Base-by-base conservation (phyloP, 176 grass and related monocot genomes). In the Oryza glaberrima region DNA sequence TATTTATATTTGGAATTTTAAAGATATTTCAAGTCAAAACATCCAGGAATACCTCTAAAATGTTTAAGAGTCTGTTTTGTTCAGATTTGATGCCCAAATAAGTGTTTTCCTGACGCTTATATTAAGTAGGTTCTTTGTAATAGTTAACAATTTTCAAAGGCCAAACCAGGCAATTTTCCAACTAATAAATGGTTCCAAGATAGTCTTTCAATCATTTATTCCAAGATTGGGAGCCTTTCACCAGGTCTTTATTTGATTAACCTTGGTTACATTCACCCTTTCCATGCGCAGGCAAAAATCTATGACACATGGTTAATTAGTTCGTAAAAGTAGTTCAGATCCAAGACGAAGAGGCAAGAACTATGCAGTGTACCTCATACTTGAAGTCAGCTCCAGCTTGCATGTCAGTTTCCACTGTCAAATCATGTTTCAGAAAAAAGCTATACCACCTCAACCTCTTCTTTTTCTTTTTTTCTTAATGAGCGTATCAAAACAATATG, bases 341-440 rank as follows among this genome's bases (percentile, higher is more conserved):
- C 30, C 26, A 65, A 15, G 7, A 15, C 1, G 64, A 73, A 16
- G 76, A 80, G 60, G 0, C 61, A 44, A 40, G n/a, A 79, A 65
- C 61, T 67, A 35, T 15, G 58, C 12, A 41, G 7, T 13, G 10
- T 84, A 94, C 89, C 92, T 91, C 84, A 38, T 91, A 94, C 67
- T 72, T 91, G 86, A 84, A 86, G 66, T 85, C 67, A 15, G 92
- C 83, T 23, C 92, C 92, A 38, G 92, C 89, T 91, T 94, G 89
- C 84, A 94, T 72, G 69, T 89, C 89, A 23, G 92, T 94, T 86
- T 91, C 83, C 86, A 94, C 92, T 94, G 89, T 66, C 20, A 82
- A 84, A 72, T 63, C 68, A 91, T 36, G 25, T 25, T 84, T 69
- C 43, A 77, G 69, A 63, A 60, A 35, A 35, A 81, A 65, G 30